A percentile compares a stretch with the other conserved stretches of the same genome.
Evolutionary conservation across 345 rosid species (phyloP).

Genomic region (Hevea brasiliensis): DNA sequence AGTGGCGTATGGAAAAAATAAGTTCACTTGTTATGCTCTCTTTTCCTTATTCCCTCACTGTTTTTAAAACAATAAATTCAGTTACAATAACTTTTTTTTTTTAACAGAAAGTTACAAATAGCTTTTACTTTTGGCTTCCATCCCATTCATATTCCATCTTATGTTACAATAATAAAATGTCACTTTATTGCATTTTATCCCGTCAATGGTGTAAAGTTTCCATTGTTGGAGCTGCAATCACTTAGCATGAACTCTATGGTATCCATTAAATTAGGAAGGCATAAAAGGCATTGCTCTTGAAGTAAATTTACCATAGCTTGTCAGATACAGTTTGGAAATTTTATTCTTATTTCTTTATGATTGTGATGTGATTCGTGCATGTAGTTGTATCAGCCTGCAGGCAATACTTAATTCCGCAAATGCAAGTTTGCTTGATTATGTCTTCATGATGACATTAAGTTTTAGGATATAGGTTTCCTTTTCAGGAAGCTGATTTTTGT

Average conservation of each 20-base stretch:
- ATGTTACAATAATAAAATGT: too few relatives aligned
- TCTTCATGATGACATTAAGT: neutral
- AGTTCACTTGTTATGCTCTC: too few relatives aligned
- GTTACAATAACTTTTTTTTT: too few relatives aligned
- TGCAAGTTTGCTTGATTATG: constrained; percentile 48
- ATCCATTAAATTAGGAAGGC: constrained; percentile 26
- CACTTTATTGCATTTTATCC: too few relatives aligned
- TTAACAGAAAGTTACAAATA: too few relatives aligned
- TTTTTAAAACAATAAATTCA: too few relatives aligned
- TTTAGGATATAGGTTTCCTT: neutral
- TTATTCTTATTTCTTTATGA: constrained; percentile 41
- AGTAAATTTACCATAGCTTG: constrained; percentile 55
- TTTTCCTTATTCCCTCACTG: too few relatives aligned
- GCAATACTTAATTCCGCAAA: constrained; percentile 32
- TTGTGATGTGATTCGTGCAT: constrained; percentile 32
- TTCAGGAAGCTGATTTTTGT: neutral
- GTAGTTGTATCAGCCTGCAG: constrained; percentile 23
- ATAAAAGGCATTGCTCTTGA: constrained; percentile 64
- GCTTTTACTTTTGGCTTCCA: too few relatives aligned
- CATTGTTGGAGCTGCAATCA: constrained; percentile 53
- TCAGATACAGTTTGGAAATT: constrained; percentile 63
- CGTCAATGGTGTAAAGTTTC: constrained; percentile 48
- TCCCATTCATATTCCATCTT: too few relatives aligned
- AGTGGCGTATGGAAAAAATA: too few relatives aligned
- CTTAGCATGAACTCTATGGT: constrained; percentile 16